phyloP scores from a whole-genome alignment of 176 grass and related monocot genomes.

The Lolium perenne region DNA sequence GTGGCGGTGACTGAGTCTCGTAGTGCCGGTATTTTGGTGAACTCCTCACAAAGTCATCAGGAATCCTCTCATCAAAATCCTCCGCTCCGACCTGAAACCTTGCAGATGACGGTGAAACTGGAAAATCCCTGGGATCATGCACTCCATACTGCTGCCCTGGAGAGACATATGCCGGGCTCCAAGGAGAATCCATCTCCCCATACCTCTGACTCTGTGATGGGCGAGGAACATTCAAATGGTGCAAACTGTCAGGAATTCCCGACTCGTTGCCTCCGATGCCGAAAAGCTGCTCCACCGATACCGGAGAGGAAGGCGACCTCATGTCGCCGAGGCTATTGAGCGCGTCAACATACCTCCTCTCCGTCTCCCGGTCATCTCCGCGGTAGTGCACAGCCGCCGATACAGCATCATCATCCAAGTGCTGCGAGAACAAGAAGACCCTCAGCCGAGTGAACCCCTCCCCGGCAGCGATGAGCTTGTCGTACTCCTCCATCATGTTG shows the following conservation, averaged over 20 bases:
- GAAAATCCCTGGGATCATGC: slow-evolving; percentile 72
- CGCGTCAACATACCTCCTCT: slow-evolving; percentile 91
- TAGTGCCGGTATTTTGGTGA: slow-evolving; percentile 58
- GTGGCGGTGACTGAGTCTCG: slow-evolving; percentile 57
- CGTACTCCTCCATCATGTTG: slow-evolving; percentile 99
- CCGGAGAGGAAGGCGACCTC: slow-evolving; percentile 60
- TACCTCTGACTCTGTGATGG: slow-evolving; percentile 62
- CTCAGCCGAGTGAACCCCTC: slow-evolving; percentile 76
- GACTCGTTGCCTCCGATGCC: slow-evolving; percentile 55
- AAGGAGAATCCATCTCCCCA: slow-evolving; percentile 80
- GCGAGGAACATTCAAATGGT: slow-evolving; percentile 73
- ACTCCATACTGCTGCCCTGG: slow-evolving; percentile 52
- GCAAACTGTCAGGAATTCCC: slow-evolving; percentile 62
- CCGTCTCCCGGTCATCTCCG: slow-evolving; percentile 67
- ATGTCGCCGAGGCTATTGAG: slow-evolving; percentile 78
- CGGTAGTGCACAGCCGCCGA: slow-evolving; percentile 55
- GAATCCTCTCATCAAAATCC: slow-evolving; percentile 67
- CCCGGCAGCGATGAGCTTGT: slow-evolving; percentile 70
- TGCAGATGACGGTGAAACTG: slow-evolving; percentile 67
- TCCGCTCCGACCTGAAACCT: slow-evolving; percentile 69
- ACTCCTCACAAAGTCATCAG: slow-evolving; percentile 59
- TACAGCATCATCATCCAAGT: slow-evolving; percentile 57
- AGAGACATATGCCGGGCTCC: slow-evolving; percentile 71
- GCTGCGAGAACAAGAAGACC: slow-evolving; percentile 87
- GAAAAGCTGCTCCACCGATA: slow-evolving; percentile 62